These are phyloP conservation scores for Penicillium odoratum DNA, from an alignment of 495 filamentous ascomycete genomes.

Conservation along the genomic window DNA sequence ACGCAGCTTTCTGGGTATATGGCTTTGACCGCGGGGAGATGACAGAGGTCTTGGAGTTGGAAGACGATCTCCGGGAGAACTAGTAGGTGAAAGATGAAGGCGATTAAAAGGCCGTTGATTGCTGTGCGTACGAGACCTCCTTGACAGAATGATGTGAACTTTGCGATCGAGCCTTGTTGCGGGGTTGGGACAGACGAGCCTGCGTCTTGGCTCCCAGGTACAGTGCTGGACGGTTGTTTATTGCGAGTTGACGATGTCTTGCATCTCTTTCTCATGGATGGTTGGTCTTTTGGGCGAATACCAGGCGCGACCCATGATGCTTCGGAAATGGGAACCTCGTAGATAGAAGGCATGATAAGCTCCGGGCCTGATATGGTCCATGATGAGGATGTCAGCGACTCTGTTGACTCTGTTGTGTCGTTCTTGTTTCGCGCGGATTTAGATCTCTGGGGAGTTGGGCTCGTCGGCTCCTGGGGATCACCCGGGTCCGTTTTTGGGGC, in stretches of 20 bases:
- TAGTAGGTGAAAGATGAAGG: constrained; percentile 38
- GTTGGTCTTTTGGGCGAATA: constrained; percentile 21
- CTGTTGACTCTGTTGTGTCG: constrained; percentile 23
- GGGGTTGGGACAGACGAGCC: constrained; percentile 12
- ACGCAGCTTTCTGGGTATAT: constrained; percentile 41
- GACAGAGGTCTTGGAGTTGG: constrained; percentile 36
- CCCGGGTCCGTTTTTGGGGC: neutral
- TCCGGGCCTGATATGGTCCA: constrained; percentile 40
- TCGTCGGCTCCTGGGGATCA: constrained; percentile 4
- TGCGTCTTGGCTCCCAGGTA: constrained; percentile 7
- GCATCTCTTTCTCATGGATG: constrained; percentile 30
- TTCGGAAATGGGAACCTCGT: constrained; percentile 37
- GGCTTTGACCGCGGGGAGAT: constrained; percentile 24
- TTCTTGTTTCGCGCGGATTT: constrained; percentile 12
- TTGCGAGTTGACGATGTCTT: constrained; percentile 18
- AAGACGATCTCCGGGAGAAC: constrained; percentile 43
- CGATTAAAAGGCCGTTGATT: constrained; percentile 36
- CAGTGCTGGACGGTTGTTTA: neutral
- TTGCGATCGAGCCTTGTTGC: constrained; percentile 2
- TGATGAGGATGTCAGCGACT: constrained; percentile 33
- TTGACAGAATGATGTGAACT: neutral
- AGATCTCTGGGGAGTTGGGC: constrained; percentile 9
- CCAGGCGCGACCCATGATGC: constrained; percentile 42
- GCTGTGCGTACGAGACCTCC: constrained; percentile 19
- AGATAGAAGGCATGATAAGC: constrained; percentile 49